Conservation (phyloP, 1,139 yeast genomes). For the Blastobotrys petasosporus region DNA sequence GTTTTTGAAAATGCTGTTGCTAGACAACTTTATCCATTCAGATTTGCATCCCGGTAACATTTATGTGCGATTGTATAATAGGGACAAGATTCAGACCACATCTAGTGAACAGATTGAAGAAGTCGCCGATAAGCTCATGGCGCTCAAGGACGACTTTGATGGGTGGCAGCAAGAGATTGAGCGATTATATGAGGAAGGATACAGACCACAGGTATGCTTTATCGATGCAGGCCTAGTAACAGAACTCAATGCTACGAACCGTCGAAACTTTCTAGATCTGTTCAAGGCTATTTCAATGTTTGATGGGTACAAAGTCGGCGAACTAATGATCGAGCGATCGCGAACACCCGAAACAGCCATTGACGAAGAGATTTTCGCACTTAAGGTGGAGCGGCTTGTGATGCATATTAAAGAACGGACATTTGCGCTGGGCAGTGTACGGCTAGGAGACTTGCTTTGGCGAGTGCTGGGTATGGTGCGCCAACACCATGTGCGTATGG, state of each 20-base stretch:
- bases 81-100: slow-evolving; percentile 7
- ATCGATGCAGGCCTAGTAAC: slow-evolving; percentile 93
- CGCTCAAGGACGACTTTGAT: slow-evolving; percentile 34
- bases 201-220: slow-evolving; percentile 81
- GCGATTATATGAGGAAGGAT: slow-evolving; percentile 52
- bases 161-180: slow-evolving; percentile 50
- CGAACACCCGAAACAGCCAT: slow-evolving; percentile 90
- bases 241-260: slow-evolving; percentile 68
- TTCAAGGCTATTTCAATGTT: slow-evolving; percentile 85
- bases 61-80: slow-evolving; percentile 60
- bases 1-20: slow-evolving; percentile 82
- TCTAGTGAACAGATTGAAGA: slow-evolving; percentile 21
- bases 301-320: slow-evolving; percentile 94
- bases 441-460: slow-evolving; percentile 85
- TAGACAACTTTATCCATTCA: slow-evolving; percentile 92
- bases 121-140: slow-evolving; percentile 33
- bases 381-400: slow-evolving; percentile 80
- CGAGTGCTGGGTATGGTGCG: slow-evolving; percentile 88
- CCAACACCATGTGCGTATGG: slow-evolving; percentile 93
- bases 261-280: slow-evolving; percentile 80
- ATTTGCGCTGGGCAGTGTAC: slow-evolving; percentile 85
- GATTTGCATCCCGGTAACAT: slow-evolving; percentile 97
- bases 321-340: slow-evolving; percentile 88
- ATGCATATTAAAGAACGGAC: slow-evolving; percentile 78
- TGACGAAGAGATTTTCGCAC: slow-evolving; percentile 75